Base-by-base conservation (phyloP, 352 stramenopile genomes). In the Globisporangium camurandrum region DNA sequence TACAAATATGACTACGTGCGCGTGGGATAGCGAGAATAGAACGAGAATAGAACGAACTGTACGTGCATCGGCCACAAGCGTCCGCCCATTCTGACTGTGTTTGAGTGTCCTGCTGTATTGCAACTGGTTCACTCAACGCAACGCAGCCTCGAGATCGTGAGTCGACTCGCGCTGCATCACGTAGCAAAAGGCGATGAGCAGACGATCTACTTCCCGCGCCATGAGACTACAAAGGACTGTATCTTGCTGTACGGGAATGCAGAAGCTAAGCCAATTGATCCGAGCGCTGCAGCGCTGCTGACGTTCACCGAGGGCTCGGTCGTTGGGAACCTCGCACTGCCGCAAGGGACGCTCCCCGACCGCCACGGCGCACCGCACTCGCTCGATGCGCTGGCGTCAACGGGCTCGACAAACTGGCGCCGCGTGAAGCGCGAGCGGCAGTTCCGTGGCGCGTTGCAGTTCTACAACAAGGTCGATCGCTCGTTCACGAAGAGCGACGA, bases 201-300 rank as follows among this genome's bases (percentile, higher is more conserved):
- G n/a, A 45, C 56, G 1, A 43, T 77, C 14, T 67, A 62, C 57
- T 36, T 77, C n/a, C 62, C 67, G 3, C 61, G 64, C 6, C 65
- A 69, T 44, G 67, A 77, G 36, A 51, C 54, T 10, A 64, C 49
- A 14, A 64, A 61, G 30, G 65, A 62, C 14, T 73, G 56, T 38
- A 73, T 76, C 33, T 50, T 76, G 26, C 33, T 76, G 19, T 72
- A 76, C 28, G 67, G 67, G 17, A 71, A 44, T 10, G 67, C 67
- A 0, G 61, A 76, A 49, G 67, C 67, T 20, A 70, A 59, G 26
- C 64, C 67, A 17, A 57, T 69, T 6, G 59, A 76, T 34, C n/a
- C 59, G 27, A 48, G 43, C 2, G 43, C 53, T 3, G 59, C 67
- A 17, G 34, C 61, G 5, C 52, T 69, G 19, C 33, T 76, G 3